phyloP scores from a whole-genome alignment of 441 rosid genomes.

The Manihot esculenta region DNA sequence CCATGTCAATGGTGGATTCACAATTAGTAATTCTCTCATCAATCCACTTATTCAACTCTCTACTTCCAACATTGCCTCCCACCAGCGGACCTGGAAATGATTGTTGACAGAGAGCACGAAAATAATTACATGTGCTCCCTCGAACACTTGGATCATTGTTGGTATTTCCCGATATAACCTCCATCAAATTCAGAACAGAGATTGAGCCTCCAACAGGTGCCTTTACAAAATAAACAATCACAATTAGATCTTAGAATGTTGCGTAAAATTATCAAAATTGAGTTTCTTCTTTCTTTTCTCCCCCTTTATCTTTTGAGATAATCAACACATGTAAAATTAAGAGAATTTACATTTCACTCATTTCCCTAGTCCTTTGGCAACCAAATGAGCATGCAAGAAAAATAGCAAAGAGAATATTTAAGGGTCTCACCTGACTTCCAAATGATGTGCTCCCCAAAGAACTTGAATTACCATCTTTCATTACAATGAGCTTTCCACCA shows the following conservation, averaged over 20 bases:
- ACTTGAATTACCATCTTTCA: conserved; percentile 54
- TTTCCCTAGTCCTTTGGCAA: neutral
- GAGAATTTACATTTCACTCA: neutral
- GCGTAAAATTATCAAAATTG: neutral
- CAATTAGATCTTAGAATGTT: conserved; percentile 27
- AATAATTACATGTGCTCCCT: conserved; percentile 50
- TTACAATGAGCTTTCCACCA: conserved; percentile 89
- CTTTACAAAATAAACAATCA: conserved; percentile 39
- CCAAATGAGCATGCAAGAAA: conserved; percentile 11
- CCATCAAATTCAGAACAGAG: conserved; percentile 71
- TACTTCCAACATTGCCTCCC: conserved; percentile 89
- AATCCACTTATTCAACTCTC: conserved; percentile 92
- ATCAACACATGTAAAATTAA: neutral
- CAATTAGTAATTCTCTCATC: conserved; percentile 77
- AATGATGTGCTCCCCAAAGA: conserved; percentile 53
- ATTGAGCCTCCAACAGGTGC: conserved; percentile 54
- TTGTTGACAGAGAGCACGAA: conserved; percentile 64
- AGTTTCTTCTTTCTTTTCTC: too few species aligned
- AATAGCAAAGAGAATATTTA: neutral
- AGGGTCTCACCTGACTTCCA: conserved; percentile 71
- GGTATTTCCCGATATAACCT: conserved; percentile 48
- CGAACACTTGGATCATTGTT: conserved; percentile 39
- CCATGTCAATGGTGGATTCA: conserved; percentile 60
- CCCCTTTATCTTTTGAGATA: neutral
- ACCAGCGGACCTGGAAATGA: conserved; percentile 93